Percentiles rank a stretch among this genome's conserved stretches.
Evolutionary conservation across 306 rosid genomes (phyloP).

Genomic region (Pueraria montana): DNA sequence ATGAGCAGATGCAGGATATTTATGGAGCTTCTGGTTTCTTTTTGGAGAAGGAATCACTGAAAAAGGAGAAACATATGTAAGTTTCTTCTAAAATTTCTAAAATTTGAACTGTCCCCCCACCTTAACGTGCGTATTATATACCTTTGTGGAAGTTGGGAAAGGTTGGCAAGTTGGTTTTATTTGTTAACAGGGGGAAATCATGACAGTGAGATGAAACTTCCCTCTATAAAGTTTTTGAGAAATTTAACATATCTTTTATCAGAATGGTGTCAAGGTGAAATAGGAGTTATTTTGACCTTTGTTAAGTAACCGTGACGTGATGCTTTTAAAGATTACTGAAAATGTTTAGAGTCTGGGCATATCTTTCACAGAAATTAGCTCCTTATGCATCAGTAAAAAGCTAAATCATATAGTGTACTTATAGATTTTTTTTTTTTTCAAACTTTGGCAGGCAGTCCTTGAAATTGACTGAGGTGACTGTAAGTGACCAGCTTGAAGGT

Average conservation of each 20-base stretch:
- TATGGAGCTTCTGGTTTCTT: constrained; percentile 98
- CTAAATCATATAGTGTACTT: constrained; percentile 16
- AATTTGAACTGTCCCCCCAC: constrained; percentile 11
- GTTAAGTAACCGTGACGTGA: neutral
- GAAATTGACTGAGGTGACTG: constrained; percentile 92
- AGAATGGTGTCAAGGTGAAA: constrained; percentile 31
- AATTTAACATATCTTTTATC: neutral
- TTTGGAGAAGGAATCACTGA: constrained; percentile 58
- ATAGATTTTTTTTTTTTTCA: constrained; percentile 8
- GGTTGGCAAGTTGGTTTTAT: constrained; percentile 9
- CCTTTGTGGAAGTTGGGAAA: constrained; percentile 16
- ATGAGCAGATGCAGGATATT: constrained; percentile 84
- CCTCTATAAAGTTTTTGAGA: neutral
- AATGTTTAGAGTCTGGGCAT: constrained; percentile 32
- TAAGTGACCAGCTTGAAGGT: constrained; percentile 90
- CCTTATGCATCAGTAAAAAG: constrained; percentile 18
- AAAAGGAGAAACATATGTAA: constrained; percentile 68
- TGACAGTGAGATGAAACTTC: constrained; percentile 12
- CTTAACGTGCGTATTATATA: neutral
- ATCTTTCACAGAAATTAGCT: constrained; percentile 10
- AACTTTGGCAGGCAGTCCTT: constrained; percentile 66
- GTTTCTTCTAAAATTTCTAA: constrained; percentile 49
- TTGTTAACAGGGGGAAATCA: constrained; percentile 30
- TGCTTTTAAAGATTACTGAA: constrained; percentile 7
- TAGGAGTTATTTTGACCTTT: constrained; percentile 23